Base-by-base conservation (phyloP, 2,329 filamentous ascomycete species). In the Epicoccum sorghinum region DNA sequence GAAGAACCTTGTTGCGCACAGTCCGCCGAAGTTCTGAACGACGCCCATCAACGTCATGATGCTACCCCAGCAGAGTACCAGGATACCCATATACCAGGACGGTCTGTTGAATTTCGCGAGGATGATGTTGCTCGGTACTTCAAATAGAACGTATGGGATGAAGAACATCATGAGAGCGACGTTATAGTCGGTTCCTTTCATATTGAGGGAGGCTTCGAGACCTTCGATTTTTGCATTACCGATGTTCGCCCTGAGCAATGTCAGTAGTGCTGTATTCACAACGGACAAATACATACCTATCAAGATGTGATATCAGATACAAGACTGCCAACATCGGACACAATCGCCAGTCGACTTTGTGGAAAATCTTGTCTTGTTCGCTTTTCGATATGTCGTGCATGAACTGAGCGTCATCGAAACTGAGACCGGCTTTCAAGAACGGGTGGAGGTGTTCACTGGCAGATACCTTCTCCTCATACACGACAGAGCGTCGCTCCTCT, bases 111-210 rank as follows among this genome's bases (percentile, higher is more conserved):
- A 84, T 1, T 78, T 75, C 54, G 85, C 85, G 9, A 86, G 77
- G 8, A 85, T 71, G 54, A 86, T 83, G 57, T 86, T 86, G 60
- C 82, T 84, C 0, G 83, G 83, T 2, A 67, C 71, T 52, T 77
- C 76, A 50, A 76, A 69, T 7, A 74, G 55, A 23, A 76, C 72
- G 50, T 78, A 78, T 0, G 72, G 69, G 30, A 77, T 75, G 64
- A 89, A 89, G 69, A 87, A 89, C 0, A 88, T 66, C 0, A 85
- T 88, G 38, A 88, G 65, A 0, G 84, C 83, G 0, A 82, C 83
- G 1, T 88, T 77, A 59, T 89, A 89, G 58, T 88, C 77, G 40
- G 86, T 84, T 1, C 83, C 85, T 13, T 51, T 41, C 48, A 74
- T 59, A 3, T 57, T 30, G 7, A 67, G 51, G 3, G 64, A 58